Conservation (phyloP, 2,329 filamentous ascomycete species). For the Botrytis porri region DNA sequence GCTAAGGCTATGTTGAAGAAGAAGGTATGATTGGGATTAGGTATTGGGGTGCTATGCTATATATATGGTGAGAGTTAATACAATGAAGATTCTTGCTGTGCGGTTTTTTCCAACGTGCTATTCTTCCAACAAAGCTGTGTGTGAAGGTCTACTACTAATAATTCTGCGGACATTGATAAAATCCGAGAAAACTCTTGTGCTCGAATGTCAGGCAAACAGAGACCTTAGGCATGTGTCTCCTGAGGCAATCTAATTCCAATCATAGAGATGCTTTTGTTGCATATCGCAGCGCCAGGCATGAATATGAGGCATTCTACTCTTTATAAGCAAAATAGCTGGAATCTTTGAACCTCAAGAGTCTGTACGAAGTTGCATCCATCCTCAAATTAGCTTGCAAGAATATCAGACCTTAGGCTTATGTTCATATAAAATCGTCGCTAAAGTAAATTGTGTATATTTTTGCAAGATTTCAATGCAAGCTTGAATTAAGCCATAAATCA, state of each 20-base stretch:
- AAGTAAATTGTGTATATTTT: neutral
- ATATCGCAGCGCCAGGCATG: constrained; percentile 6
- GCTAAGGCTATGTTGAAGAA: constrained; percentile 30
- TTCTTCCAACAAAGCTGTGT: neutral
- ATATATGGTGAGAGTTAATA: neutral
- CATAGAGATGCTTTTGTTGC: constrained; percentile 6
- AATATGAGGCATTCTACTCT: neutral
- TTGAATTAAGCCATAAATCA: fast-evolving
- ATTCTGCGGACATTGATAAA: neutral
- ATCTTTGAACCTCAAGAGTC: neutral
- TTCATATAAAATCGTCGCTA: neutral
- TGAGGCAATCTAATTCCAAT: neutral
- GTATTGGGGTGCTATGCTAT: neutral
- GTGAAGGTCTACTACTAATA: neutral
- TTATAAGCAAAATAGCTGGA: neutral
- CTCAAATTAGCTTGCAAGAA: neutral
- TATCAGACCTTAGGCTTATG: neutral
- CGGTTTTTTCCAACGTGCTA: too few species aligned
- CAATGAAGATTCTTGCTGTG: neutral
- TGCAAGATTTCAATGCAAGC: neutral
- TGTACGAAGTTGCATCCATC: neutral
- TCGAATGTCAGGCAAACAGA: neutral
- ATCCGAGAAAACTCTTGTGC: neutral
- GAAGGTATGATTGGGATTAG: constrained; percentile 16
- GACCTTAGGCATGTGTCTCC: neutral